Conservation (phyloP, 257 asterid genomes). For the Mitragyna speciosa region DNA sequence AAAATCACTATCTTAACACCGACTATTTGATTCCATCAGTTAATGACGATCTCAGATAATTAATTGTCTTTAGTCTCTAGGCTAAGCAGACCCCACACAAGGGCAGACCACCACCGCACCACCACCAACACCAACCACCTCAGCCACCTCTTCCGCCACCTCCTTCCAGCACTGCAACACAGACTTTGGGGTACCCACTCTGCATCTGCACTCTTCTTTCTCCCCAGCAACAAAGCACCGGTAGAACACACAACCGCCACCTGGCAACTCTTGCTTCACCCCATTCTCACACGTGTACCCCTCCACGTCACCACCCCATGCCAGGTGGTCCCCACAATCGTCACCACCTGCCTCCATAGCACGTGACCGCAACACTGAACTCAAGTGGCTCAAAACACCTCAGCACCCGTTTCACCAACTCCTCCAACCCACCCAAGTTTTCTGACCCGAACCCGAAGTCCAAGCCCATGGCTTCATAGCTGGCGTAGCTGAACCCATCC, state of each 20-base stretch:
- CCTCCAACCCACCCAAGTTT: constrained; percentile 20
- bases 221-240: constrained; percentile 21
- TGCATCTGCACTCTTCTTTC: neutral
- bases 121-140: neutral
- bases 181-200: constrained; percentile 9
- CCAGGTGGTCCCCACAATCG: neutral
- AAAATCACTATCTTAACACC: neutral
- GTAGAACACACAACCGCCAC: constrained; percentile 29
- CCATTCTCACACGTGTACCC: constrained; percentile 31
- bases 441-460: constrained; percentile 13
- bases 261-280: constrained; percentile 30
- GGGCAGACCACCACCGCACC: constrained; percentile 1
- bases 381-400: constrained; percentile 37
- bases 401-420: constrained; percentile 37
- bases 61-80: neutral
- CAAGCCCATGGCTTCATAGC: constrained; percentile 46
- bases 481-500: constrained; percentile 52
- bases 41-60: no score
- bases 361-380: constrained; percentile 45
- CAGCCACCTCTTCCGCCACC: constrained; percentile 25
- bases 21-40: neutral
- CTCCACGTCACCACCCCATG: constrained; percentile 29
- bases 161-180: constrained; percentile 22
- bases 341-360: constrained; percentile 3
- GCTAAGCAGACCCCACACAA: constrained; percentile 2